A percentile compares a stretch with the other conserved stretches of the same genome.
Conservation (phyloP, 208 protist species). For the Lotmaria passim region DNA sequence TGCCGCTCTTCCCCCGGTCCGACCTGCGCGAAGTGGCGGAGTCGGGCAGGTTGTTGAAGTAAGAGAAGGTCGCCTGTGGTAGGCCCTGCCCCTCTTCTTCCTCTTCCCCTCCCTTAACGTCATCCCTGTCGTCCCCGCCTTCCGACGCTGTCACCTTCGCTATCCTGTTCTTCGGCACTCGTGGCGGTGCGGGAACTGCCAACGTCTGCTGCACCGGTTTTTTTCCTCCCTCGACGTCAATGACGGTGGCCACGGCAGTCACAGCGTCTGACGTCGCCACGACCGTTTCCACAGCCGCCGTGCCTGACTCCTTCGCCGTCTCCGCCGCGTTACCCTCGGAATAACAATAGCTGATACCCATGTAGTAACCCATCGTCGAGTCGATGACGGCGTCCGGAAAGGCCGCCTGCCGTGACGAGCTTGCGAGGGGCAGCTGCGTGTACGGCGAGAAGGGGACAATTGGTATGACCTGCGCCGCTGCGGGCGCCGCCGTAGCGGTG, state of each 20-base stretch:
- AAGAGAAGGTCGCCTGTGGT: neutral
- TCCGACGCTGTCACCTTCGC: too few relatives aligned
- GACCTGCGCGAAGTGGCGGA: neutral
- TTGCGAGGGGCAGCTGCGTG: neutral
- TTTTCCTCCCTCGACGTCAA: neutral
- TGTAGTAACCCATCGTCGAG: constrained; percentile 2
- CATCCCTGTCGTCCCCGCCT: too few relatives aligned
- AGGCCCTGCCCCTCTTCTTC: neutral
- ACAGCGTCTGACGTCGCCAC: too few relatives aligned
- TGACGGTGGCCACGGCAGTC: neutral
- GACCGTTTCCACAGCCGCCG: too few relatives aligned
- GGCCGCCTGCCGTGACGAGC: neutral
- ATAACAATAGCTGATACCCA: neutral
- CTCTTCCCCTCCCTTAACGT: neutral
- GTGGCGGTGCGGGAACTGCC: too few relatives aligned
- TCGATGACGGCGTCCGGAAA: neutral
- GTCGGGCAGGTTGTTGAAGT: neutral
- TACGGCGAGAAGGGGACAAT: neutral
- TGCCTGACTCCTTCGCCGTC: neutral
- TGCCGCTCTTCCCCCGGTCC: neutral
- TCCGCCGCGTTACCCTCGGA: neutral
- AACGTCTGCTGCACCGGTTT: too few relatives aligned
- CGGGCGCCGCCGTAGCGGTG: neutral
- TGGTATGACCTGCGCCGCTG: neutral
- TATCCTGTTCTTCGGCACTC: too few relatives aligned